Evolutionary conservation across 2,329 filamentous ascomycete species (phyloP), one percentile per base, ranked within the genome.

Genomic region (Corynespora cassiicola): DNA sequence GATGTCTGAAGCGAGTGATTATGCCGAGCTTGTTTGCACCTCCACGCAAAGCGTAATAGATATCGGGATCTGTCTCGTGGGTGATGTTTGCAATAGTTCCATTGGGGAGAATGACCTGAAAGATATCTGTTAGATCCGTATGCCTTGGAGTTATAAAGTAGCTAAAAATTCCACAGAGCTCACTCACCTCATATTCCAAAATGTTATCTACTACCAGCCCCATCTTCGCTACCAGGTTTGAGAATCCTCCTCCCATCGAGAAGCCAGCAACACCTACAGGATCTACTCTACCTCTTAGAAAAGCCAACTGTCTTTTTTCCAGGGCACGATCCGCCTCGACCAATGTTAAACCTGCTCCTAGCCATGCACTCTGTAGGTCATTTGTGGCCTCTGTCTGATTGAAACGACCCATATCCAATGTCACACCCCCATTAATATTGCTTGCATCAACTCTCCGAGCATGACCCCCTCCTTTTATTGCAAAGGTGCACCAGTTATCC

Each of bases 41-140:
- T 16, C 63, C 62, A 21, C 62, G 58, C n/a, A 65, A 49, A 0
- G 58, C 61, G 25, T 40, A 51, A 48, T 63, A 69, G 11, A 69
- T 63, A 24, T 73, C 69, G 3, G 31, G 36, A 33, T 72, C 66
- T 23, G 61, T 14, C 6, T 15, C 20, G 12, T 15, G 12, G 14
- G n/a, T 31, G n/a, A 18, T 18, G n/a, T 3, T 31, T 18, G 23
- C 10, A 24, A 33, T 33, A 12, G 12, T 11, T 22, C 31, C 31
- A 22, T 17, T 22, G 6, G 31, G n/a, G n/a, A n/a, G n/a, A n/a
- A n/a, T n/a, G n/a, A n/a, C n/a, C n/a, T n/a, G n/a, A n/a, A n/a
- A n/a, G n/a, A n/a, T n/a, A n/a, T n/a, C n/a, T 24, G 8, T n/a
- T 24, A 24, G 22, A 24, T n/a, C 22, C 8, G 22, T 24, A 7